Conservation (phyloP, 2,329 filamentous ascomycete genomes). For the Cytospora mali region DNA sequence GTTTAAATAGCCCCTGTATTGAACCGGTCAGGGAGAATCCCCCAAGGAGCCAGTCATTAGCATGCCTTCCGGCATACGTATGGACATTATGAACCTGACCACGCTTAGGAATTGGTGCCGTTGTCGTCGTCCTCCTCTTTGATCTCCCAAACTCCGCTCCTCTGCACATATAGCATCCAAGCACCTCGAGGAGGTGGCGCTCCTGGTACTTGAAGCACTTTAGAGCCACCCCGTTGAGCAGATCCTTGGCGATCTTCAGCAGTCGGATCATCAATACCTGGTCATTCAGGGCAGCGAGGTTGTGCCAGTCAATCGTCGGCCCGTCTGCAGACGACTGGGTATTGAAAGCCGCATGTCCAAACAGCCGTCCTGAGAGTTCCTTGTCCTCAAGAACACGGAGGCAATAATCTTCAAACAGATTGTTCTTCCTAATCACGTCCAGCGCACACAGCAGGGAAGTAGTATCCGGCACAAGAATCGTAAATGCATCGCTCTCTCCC, state of each 20-base stretch:
- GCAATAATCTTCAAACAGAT: slow-evolving; percentile 35
- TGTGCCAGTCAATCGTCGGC: slow-evolving; percentile 27
- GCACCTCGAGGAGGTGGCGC: slow-evolving; percentile 29
- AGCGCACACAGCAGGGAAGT: slow-evolving; percentile 30
- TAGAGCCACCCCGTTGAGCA: slow-evolving; percentile 27
- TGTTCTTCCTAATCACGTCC: slow-evolving; percentile 31
- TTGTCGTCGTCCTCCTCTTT: slow-evolving; percentile 8
- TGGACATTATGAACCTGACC: slow-evolving; percentile 20
- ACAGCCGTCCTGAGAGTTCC: slow-evolving; percentile 15
- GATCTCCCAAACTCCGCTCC: slow-evolving; percentile 23
- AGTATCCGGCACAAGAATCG: slow-evolving; percentile 26
- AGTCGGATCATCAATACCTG: slow-evolving; percentile 8
- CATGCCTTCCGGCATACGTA: slow-evolving; percentile 26
- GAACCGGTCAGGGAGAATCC: slow-evolving; percentile 24
- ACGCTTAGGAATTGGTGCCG: neutral
- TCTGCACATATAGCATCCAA: slow-evolving; percentile 38
- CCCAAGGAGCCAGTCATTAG: slow-evolving; percentile 25
- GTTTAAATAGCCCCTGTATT: slow-evolving; percentile 8
- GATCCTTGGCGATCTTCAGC: slow-evolving; percentile 18
- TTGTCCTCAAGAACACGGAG: slow-evolving; percentile 17
- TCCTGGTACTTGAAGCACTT: slow-evolving; percentile 30
- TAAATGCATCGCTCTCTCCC: slow-evolving; percentile 21
- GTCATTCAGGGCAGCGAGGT: slow-evolving; percentile 22
- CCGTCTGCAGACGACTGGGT: slow-evolving; percentile 4
- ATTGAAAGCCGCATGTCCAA: neutral